These are phyloP conservation scores for Discostella stelligeroides DNA, from an alignment of 108 stramenopile species.

Conservation along the genomic window DNA sequence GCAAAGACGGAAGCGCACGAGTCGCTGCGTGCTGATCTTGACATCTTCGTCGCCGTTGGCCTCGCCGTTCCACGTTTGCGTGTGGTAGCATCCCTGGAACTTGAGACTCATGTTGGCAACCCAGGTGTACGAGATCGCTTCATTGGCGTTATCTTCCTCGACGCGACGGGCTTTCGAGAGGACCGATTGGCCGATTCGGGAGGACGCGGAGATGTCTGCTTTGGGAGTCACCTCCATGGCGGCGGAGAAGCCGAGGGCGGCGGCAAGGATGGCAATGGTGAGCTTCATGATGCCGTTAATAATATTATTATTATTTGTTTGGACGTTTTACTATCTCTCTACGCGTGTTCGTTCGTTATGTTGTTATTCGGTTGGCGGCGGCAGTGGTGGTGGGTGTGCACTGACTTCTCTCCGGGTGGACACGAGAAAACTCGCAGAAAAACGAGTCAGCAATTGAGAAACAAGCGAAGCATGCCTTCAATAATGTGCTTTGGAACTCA, in stretches of 20 bases:
- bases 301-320: too few relatives aligned
- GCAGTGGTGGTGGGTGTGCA: too few relatives aligned
- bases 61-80: constrained; percentile 75
- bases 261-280: too few relatives aligned
- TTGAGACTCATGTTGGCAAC: constrained; percentile 79
- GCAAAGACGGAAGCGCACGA: constrained; percentile 85
- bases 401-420: too few relatives aligned
- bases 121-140: constrained; percentile 69
- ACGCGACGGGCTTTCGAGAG: constrained; percentile 67
- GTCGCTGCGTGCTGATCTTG: constrained; percentile 69
- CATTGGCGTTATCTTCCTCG: constrained; percentile 39
- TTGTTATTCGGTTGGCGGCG: too few relatives aligned
- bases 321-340: too few relatives aligned
- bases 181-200: constrained; percentile 53
- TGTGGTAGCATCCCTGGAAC: constrained; percentile 89
- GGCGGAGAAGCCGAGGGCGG: constrained; percentile 14
- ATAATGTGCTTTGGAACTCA: too few relatives aligned
- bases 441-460: too few relatives aligned
- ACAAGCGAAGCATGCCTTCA: too few relatives aligned
- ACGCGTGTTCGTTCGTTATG: too few relatives aligned
- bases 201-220: constrained; percentile 51
- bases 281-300: constrained; percentile 22
- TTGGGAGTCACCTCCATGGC: constrained; percentile 12
- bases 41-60: constrained; percentile 69
- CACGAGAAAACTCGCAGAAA: too few relatives aligned